These are phyloP conservation scores for Amanita fuliginea DNA, from an alignment of 768 basidiomycete genomes.

Conservation along the genomic window DNA sequence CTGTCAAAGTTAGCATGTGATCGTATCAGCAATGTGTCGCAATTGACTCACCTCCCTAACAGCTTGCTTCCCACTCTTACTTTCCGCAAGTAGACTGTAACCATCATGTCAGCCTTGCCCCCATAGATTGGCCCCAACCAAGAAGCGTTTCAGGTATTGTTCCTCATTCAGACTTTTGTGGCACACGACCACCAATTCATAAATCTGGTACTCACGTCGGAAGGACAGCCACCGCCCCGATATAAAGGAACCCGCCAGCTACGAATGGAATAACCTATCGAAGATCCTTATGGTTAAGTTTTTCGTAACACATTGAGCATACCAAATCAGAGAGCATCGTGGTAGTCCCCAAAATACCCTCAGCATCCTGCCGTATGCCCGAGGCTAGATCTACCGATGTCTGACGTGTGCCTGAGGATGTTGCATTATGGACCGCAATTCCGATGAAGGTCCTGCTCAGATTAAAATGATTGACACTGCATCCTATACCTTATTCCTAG, in stretches of 20 bases:
- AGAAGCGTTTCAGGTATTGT: not conserved
- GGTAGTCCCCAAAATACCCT: slow-evolving; percentile 78
- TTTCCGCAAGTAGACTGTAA: slow-evolving; percentile 70
- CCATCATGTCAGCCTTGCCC: slow-evolving; percentile 5
- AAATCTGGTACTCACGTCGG: slow-evolving; percentile 55
- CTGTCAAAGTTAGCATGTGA: slow-evolving; percentile 26
- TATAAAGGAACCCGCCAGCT: slow-evolving; percentile 87
- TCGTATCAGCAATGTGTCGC: not conserved
- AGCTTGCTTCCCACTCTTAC: slow-evolving; percentile 82
- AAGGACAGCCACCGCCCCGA: slow-evolving; percentile 85
- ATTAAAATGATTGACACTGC: not conserved
- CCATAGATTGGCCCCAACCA: not conserved
- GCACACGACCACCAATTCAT: slow-evolving; percentile 1
- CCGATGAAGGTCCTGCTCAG: slow-evolving; percentile 70
- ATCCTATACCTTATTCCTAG: not conserved
- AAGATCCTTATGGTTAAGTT: slow-evolving; percentile 5
- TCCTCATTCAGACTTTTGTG: not conserved
- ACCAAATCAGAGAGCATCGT: slow-evolving; percentile 73
- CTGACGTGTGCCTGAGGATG: slow-evolving; percentile 34
- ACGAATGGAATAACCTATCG: slow-evolving; percentile 78
- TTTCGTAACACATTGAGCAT: slow-evolving; percentile 21
- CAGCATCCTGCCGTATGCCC: slow-evolving; percentile 64
- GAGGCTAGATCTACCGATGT: slow-evolving; percentile 55
- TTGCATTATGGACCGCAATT: slow-evolving; percentile 71
- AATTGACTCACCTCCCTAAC: slow-evolving; percentile 63